These are phyloP conservation scores for Lactarius psammicola DNA, from an alignment of 768 basidiomycete genomes.

Conservation along the genomic window DNA sequence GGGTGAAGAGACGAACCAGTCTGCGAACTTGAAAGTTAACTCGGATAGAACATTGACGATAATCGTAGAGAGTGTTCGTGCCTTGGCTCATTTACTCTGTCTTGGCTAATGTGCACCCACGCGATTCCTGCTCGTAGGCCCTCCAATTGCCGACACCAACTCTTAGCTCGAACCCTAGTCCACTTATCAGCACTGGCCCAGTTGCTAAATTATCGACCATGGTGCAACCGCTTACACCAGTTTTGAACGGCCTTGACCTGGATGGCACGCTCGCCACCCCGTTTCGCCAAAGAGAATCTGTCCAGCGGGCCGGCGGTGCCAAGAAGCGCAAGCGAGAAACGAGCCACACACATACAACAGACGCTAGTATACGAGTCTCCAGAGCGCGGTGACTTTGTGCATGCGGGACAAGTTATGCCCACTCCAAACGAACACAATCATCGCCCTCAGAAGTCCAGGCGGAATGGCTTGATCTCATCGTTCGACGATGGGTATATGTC, in stretches of 20 bases:
- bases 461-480: background rate
- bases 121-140: background rate
- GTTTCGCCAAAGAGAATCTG: slow-evolving; percentile 6
- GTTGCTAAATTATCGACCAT: background rate
- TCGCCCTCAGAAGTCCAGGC: slow-evolving; percentile 16
- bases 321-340: slow-evolving; percentile 22
- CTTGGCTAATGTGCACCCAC: slow-evolving; percentile 6
- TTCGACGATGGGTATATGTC: slow-evolving; percentile 16
- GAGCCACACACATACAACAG: background rate
- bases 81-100: background rate
- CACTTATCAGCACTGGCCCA: background rate
- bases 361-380: background rate
- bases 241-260: slow-evolving; percentile 6
- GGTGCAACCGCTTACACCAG: slow-evolving; percentile 18
- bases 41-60: slow-evolving; percentile 19
- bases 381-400: background rate
- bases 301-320: background rate
- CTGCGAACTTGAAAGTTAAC: slow-evolving; percentile 22
- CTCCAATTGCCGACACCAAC: background rate
- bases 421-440: background rate
- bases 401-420: background rate
- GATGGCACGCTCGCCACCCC: slow-evolving; percentile 3
- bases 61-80: slow-evolving; percentile 23
- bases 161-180: slow-evolving; percentile 1
- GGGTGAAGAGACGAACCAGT: slow-evolving; percentile 23